phyloP scores from a whole-genome alignment of 805 yeast species.

The Isabelozyma rhagii region DNA sequence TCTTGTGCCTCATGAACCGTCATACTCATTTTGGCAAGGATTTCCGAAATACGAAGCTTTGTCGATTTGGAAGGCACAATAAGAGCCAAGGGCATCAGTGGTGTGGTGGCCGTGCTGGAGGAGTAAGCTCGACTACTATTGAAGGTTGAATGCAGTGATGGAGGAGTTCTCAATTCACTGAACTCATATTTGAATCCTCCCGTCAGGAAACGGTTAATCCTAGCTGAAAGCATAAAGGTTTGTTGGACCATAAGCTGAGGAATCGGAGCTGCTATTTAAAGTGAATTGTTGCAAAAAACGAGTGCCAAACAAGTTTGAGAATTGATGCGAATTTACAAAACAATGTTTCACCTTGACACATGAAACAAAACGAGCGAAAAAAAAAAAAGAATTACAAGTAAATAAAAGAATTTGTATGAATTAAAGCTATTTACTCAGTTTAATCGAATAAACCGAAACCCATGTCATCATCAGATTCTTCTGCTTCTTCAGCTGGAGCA shows the following conservation, averaged over 20 bases:
- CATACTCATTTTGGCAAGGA: neutral
- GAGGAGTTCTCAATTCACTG: neutral
- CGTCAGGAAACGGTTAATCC: neutral
- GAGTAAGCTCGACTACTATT: neutral
- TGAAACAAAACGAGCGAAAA: too few relatives aligned
- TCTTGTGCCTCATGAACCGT: neutral
- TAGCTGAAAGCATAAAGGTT: too few relatives aligned
- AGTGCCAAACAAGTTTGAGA: neutral
- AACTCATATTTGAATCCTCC: neutral
- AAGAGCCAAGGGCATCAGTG: neutral
- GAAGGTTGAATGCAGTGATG: neutral
- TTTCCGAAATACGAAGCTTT: too few relatives aligned
- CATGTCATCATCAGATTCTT: conserved; percentile 85
- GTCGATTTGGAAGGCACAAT: too few relatives aligned
- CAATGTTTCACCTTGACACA: neutral
- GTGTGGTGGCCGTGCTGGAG: neutral
- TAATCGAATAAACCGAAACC: conserved; percentile 99
- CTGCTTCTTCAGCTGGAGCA: conserved; percentile 68
- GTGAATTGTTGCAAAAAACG: neutral
- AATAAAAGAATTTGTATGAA: neutral
- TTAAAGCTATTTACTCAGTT: conserved; percentile 20
- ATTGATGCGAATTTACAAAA: neutral
- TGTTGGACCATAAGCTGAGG: neutral
- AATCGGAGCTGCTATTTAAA: neutral
- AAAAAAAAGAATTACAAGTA: neutral